Base-by-base conservation (phyloP, 2,329 filamentous ascomycete genomes). In the Emergomyces pasteurianus region DNA sequence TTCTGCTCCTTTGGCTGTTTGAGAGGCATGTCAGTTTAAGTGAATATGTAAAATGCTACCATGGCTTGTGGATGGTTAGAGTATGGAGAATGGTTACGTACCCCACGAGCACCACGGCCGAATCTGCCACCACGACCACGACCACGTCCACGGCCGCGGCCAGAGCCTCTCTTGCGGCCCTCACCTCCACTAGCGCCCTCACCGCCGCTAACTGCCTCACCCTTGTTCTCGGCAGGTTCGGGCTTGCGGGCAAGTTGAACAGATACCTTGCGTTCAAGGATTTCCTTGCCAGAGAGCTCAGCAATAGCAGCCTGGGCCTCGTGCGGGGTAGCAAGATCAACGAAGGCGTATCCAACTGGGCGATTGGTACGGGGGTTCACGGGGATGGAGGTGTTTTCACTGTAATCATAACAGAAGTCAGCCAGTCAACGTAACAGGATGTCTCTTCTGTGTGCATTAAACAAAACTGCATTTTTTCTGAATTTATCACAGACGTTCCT, bases 331-430 rank as follows among this genome's bases (percentile, higher is more conserved):
- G 90, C 95, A 67, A 99, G 88, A 75, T 97, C 94, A 76, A 99
- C 94, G 76, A 99, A 99, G 74, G 94, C 94, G 78, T 97, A 99
- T 74, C 94, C 94, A 76, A 99, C 94, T 67, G 94, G 92, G 75
- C 94, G 92, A 79, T 91, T 92, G 79, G 92, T 99, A 78, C 94
- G 92, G 75, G 94, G 94, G 83, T 99, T 97, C 85, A 95, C 96
- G 69, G 94, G 94, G 79, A 99, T 99, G 70, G 94, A 97, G 77
- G 92, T 92, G 78, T 90, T 95, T 83, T 99, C 94, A 79, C 94
- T 97, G 73, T 62, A 28, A 8, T 9, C 7, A n/a, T 53, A 5
- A 7, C n/a, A 55, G 34, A 34, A 53, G 49, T 53, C 8, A 53
- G 28, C 10, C 18, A 46, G 1, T 3, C 23, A n/a, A 23, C n/a